A percentile compares a stretch with the other conserved stretches of the same genome.
Conservation (phyloP, 2,329 filamentous ascomycete genomes). For the Hypoxylon sp. region DNA sequence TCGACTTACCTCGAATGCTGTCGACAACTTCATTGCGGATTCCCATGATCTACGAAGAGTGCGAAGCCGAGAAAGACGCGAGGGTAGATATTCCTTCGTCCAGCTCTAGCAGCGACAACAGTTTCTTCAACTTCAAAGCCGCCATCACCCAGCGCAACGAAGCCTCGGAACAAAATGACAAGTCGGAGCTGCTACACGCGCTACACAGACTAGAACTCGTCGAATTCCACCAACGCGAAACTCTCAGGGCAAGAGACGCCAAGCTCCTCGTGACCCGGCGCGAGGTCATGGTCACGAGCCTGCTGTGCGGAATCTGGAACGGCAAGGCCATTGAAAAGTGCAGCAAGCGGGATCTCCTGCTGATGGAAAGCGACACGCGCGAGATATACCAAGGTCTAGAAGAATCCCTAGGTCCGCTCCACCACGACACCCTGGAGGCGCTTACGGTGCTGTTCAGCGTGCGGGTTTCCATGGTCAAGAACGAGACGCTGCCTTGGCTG, state of each 20-base stretch:
- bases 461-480: slow-evolving; percentile 2
- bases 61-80: too few relatives aligned
- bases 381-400: slow-evolving; percentile 8
- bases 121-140: slow-evolving; percentile 7
- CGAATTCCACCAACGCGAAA: slow-evolving; percentile 3
- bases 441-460: slow-evolving; percentile 11
- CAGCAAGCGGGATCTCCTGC: background rate
- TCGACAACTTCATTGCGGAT: too few relatives aligned
- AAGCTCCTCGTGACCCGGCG: slow-evolving; percentile 3
- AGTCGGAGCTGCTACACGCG: background rate
- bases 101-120: too few relatives aligned
- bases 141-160: slow-evolving; percentile 14
- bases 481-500: background rate
- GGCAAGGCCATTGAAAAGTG: slow-evolving; percentile 1
- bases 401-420: background rate
- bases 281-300: slow-evolving; percentile 15
- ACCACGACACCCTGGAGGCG: slow-evolving; percentile 11
- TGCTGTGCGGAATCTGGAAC: slow-evolving; percentile 9
- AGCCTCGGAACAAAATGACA: slow-evolving; percentile 3
- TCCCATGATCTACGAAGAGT: background rate
- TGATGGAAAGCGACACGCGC: slow-evolving; percentile 5
- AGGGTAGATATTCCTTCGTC: too few relatives aligned
- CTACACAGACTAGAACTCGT: slow-evolving; percentile 14
- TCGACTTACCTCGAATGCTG: too few relatives aligned
- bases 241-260: background rate